Conservation (phyloP, 441 rosid species). For the Erysimum pusillum region DNA sequence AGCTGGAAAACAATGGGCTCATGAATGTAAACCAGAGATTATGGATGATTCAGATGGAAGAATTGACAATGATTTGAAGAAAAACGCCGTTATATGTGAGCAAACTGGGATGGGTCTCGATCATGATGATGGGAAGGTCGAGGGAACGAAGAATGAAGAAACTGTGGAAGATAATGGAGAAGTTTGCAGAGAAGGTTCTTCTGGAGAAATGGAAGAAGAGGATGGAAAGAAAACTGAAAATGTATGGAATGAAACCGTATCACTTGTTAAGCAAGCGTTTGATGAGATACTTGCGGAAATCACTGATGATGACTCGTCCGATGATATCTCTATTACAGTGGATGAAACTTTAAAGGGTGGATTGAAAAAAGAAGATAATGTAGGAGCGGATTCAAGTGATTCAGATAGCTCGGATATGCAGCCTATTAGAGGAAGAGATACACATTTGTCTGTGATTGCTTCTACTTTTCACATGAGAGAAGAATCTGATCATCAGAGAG, state of each 20-base stretch:
- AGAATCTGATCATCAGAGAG: slow-evolving; percentile 45
- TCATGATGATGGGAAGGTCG: slow-evolving; percentile 50
- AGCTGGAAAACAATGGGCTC: neutral
- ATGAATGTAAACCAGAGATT: slow-evolving; percentile 26
- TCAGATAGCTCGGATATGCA: slow-evolving; percentile 43
- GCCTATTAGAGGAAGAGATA: slow-evolving; percentile 44
- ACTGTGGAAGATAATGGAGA: slow-evolving; percentile 33
- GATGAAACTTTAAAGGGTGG: slow-evolving; percentile 48
- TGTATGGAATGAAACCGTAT: slow-evolving; percentile 67
- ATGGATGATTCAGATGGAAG: slow-evolving; percentile 27
- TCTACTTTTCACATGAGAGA: slow-evolving; percentile 40
- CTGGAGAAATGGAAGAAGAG: slow-evolving; percentile 40
- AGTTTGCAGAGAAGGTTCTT: slow-evolving; percentile 34
- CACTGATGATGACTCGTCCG: slow-evolving; percentile 56
- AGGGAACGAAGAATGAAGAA: slow-evolving; percentile 44
- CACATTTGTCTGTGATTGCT: slow-evolving; percentile 44
- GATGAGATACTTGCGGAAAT: slow-evolving; percentile 78
- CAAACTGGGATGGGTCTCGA: slow-evolving; percentile 63
- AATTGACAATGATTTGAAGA: slow-evolving; percentile 49
- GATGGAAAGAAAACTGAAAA: slow-evolving; percentile 48
- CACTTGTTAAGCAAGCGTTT: slow-evolving; percentile 83
- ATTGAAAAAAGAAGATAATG: slow-evolving; percentile 42
- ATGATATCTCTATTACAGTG: slow-evolving; percentile 51
- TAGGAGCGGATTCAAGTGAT: slow-evolving; percentile 47
- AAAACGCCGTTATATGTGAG: slow-evolving; percentile 53